Evolutionary conservation across 2,329 filamentous ascomycete genomes (phyloP).

Genomic region (Sporothrix brasiliensis): DNA sequence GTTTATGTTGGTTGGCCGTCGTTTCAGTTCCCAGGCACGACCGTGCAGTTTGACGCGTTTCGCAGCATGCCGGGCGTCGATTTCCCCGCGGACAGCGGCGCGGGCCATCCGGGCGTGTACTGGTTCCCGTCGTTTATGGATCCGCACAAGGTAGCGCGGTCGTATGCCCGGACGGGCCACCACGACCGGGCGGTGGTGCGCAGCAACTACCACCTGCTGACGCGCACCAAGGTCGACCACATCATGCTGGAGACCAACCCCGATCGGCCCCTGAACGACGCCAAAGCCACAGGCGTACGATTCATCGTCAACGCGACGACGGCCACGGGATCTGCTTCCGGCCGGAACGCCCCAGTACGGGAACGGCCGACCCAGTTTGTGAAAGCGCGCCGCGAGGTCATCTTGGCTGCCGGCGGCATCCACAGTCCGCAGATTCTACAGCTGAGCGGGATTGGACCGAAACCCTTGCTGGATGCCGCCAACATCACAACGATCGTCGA

Average conservation of each 20-base stretch:
- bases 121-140: slow-evolving; percentile 51
- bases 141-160: slow-evolving; percentile 43
- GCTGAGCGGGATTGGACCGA: slow-evolving; percentile 47
- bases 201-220: slow-evolving; percentile 43
- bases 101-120: slow-evolving; percentile 45
- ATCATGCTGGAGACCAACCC: slow-evolving; percentile 36
- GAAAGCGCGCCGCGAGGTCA: slow-evolving; percentile 47
- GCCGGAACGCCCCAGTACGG: slow-evolving; percentile 19
- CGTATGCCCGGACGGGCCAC: slow-evolving; percentile 48
- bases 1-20: slow-evolving; percentile 45
- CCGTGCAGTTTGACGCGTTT: slow-evolving; percentile 44
- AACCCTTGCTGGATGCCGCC: slow-evolving; percentile 48
- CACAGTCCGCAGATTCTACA: slow-evolving; percentile 46
- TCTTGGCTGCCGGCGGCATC: slow-evolving; percentile 49
- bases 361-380: slow-evolving; percentile 33
- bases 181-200: slow-evolving; percentile 39
- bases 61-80: slow-evolving; percentile 46
- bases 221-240: slow-evolving; percentile 41
- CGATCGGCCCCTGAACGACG: slow-evolving; percentile 34
- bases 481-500: slow-evolving; percentile 49
- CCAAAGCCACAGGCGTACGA: slow-evolving; percentile 39
- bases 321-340: background rate
- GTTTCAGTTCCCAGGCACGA: slow-evolving; percentile 44
- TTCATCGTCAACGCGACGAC: slow-evolving; percentile 35
- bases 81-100: slow-evolving; percentile 47